Evolutionary conservation across 192 early-diverging fungal species (phyloP), one percentile per base, ranked within the genome.

Genomic region (Coemansia sp.): DNA sequence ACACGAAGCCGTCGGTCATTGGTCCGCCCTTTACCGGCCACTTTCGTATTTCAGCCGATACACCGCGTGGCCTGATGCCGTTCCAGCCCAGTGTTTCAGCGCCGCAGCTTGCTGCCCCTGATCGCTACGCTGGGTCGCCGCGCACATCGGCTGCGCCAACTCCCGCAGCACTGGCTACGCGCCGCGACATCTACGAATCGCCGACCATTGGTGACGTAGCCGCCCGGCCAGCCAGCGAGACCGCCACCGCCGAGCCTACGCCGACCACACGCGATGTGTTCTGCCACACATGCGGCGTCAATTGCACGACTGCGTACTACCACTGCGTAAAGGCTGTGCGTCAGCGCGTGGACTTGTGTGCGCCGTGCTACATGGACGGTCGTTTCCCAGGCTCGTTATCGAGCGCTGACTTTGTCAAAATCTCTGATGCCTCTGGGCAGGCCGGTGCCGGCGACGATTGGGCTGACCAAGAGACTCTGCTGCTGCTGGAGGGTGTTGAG

Each of bases 1-100:
- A 96, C 56, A 88, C 91, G 19, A 83, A 91, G 38, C 97, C 97
- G n/a, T 93, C 92, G 23, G 81, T 83, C 24, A 87, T 98, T 14
- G 94, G 92, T 0, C 96, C 97, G n/a, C 85, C 93, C 1, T 97
- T 96, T 60, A 96, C 93, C 10, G 97, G 95, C n/a, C 94, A 97
- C 63, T 99, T 94, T 83, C 87, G 93, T 32, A 84, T 98, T n/a
- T 94, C 92, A 10, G 96, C 95, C 11, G 95, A 98, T 59, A 96
- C 97, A 5, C 94, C 93, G 21, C 84, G 91, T 54, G 96, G 96
- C 2, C 82, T 99, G 17, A 87, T 93, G 58, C 96, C 97, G 4
- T 91, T 96, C 74, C 86, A 86, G 58, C 91, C 94, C 9, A 73
- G 65, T 43, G 58, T 71, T 38, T 63, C 72, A 9, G 45, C 73